Base-by-base conservation (phyloP, 83 land plant genomes). In the Picea abies region DNA sequence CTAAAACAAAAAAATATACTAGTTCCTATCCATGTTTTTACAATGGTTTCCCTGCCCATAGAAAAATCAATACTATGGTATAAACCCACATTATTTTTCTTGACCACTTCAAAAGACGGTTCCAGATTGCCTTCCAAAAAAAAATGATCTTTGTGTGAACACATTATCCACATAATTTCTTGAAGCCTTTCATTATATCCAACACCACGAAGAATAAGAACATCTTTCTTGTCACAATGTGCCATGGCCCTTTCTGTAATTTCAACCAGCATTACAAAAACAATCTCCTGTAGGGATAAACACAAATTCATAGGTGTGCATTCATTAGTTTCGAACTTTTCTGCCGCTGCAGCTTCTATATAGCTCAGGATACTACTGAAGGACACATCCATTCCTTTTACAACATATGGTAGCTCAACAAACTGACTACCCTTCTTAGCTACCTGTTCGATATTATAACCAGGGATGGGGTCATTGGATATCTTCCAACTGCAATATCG, bases 231-330 rank as follows among this genome's bases (percentile, higher is more conserved):
- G 84, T 95, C 98, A 84, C 99, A 95, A 79, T 95, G 99, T 23
- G 99, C 99, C 97, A 95, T 97, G 26, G 98, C 99, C 44, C 99
- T 88, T 84, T 97, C 99, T 67, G 98, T 97, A 10, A 97, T 97
- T 84, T 97, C 99, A 79, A 97, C 99, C 76, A 97, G 91, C 98
- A 95, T 97, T 7, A 98, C 98, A 91, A 94, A 97, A 67, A 95
- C 49, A 3, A 97, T 97, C 84, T 97, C 99, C 95, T 97, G 98
- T 72, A 97, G 84, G 47, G 98, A 95, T 83, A 95, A 97, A 84
- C 98, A 97, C 63, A 97, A 87, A 60, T 97, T 97, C 39, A 93
- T 98, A 37, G 95, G 97, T 14, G 99, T 94, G 90, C 94, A 95
- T 85, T 95, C 99, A 79, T 95, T 88, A 65, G 83, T 91, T n/a